Percentiles rank a stretch among this genome's conserved stretches.
These are phyloP conservation scores for Plasmodium sp. DNA, from an alignment of 169 alveolate species.

Conservation along the genomic window DNA sequence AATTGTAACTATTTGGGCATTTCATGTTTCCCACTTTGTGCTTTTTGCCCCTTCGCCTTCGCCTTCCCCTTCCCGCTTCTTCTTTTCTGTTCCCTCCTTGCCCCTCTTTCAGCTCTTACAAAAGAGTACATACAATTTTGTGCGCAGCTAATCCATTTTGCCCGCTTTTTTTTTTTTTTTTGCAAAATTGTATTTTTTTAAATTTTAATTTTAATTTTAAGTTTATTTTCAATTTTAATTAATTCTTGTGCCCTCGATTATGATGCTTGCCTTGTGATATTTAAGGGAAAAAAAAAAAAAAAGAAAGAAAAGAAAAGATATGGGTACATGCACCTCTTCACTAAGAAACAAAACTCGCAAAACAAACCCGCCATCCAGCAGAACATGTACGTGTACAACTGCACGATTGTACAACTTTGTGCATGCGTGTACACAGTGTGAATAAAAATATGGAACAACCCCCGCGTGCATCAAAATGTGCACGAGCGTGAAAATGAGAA, in stretches of 20 bases:
- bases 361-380: not conserved
- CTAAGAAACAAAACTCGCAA: conserved; percentile 27
- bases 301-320: conserved; percentile 23
- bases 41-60: not conserved
- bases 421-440: not conserved
- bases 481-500: not conserved
- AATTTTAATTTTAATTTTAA: conserved; percentile 10
- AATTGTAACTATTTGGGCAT: not conserved
- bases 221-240: not conserved
- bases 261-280: conserved; percentile 25
- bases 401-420: not conserved
- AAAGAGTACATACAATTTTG: not conserved
- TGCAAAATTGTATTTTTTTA: not conserved
- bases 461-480: not conserved
- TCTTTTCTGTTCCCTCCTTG: not conserved
- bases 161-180: not conserved
- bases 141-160: not conserved
- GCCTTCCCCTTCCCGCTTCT: not conserved
- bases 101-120: not conserved
- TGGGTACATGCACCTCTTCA: conserved; percentile 75
- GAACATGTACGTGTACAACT: not conserved
- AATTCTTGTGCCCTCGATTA: not conserved
- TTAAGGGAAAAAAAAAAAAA: not conserved
- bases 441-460: not conserved
- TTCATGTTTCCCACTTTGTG: not conserved